Conservation (phyloP, 805 yeast species). For the Monosporozyma servazzii region DNA sequence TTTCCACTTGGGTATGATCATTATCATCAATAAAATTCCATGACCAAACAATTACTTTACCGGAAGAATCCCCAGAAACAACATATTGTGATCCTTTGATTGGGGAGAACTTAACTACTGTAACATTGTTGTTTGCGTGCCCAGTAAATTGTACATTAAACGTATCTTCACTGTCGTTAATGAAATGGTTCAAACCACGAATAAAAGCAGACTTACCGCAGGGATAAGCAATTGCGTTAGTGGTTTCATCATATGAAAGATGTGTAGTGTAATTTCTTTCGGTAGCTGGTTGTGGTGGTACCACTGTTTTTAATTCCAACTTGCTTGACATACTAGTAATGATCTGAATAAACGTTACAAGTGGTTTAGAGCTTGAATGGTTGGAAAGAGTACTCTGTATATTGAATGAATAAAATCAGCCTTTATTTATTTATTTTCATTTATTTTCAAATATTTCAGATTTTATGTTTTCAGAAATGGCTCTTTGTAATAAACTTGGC, state of each 20-base stretch:
- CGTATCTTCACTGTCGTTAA: constrained; percentile 19
- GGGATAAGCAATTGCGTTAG: constrained; percentile 71
- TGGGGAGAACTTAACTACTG: constrained; percentile 82
- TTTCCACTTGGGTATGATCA: constrained; percentile 16
- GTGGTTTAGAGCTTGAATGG: too few species aligned
- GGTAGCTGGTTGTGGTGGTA: constrained; percentile 79
- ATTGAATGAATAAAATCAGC: not conserved
- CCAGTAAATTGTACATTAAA: constrained; percentile 52
- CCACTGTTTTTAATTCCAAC: constrained; percentile 26
- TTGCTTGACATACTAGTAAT: not conserved
- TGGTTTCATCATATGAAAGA: constrained; percentile 60
- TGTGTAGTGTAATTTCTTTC: constrained; percentile 58
- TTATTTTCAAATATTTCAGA: not conserved
- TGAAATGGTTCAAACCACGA: constrained; percentile 33
- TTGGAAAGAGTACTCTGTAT: too few species aligned
- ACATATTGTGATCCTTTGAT: constrained; percentile 64
- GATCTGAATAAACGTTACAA: too few species aligned
- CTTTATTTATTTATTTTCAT: not conserved
- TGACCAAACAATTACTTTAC: constrained; percentile 86
- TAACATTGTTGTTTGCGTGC: constrained; percentile 56
- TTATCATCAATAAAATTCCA: constrained; percentile 12
- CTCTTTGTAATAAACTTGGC: not conserved
- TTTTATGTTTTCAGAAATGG: not conserved
- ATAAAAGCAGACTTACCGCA: constrained; percentile 71
- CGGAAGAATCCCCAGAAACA: constrained; percentile 89